A percentile compares a stretch with the other conserved stretches of the same genome.
Conservation (phyloP, 805 yeast genomes). For the Pichia manshurica region DNA sequence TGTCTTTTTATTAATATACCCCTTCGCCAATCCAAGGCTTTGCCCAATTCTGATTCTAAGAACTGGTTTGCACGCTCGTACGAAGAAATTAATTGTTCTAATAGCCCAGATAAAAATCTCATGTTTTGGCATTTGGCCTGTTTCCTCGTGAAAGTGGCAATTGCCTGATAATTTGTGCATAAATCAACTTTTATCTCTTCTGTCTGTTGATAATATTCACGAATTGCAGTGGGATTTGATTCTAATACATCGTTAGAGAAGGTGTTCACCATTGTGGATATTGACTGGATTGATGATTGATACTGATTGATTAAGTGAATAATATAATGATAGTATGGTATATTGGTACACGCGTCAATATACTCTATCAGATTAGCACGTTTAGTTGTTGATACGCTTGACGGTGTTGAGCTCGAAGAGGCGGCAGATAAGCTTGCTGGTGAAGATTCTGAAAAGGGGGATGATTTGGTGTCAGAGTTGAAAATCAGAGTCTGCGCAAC, state of each 20-base stretch:
- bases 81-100: conserved; percentile 25
- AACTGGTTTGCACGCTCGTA: conserved; percentile 22
- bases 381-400: conserved; percentile 8
- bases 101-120: conserved; percentile 23
- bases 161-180: conserved; percentile 27
- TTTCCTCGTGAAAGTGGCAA: conserved; percentile 28
- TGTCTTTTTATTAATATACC: conserved; percentile 23
- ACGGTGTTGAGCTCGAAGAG: conserved; percentile 9
- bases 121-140: conserved; percentile 28
- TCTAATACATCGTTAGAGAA: conserved; percentile 27
- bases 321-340: conserved; percentile 28
- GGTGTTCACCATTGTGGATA: conserved; percentile 23
- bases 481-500: conserved; percentile 11
- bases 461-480: conserved; percentile 1
- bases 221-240: conserved; percentile 28
- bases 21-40: conserved; percentile 23
- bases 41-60: conserved; percentile 19
- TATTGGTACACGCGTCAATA: conserved; percentile 25
- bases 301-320: conserved; percentile 28
- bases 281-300: conserved; percentile 23
- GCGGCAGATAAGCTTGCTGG: conserved; percentile 3
- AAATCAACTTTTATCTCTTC: conserved; percentile 23
- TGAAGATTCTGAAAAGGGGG: neutral
- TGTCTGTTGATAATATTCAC: conserved; percentile 28
- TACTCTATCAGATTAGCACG: conserved; percentile 22